Conservation (phyloP, 257 asterid genomes). For the Lavandula angustifolia region DNA sequence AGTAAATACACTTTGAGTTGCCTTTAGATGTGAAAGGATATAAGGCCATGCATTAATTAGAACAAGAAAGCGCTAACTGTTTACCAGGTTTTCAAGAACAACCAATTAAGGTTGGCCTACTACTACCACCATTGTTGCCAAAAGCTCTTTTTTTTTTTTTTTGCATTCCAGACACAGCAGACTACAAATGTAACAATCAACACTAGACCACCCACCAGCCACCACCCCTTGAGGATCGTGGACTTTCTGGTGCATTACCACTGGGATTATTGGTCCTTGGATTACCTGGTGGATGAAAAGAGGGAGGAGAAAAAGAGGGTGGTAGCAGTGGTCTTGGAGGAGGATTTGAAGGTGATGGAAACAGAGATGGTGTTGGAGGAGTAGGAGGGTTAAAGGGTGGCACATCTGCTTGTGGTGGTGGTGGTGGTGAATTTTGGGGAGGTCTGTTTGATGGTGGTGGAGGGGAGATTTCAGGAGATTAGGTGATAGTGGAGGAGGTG, state of each 20-base stretch:
- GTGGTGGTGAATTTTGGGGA: slow-evolving; percentile 44
- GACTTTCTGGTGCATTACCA: slow-evolving; percentile 39
- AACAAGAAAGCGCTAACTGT: slow-evolving; percentile 9
- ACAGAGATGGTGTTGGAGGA: slow-evolving; percentile 40
- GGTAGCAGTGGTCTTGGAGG: slow-evolving; percentile 46
- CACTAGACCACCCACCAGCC: slow-evolving; percentile 47
- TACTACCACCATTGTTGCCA: slow-evolving; percentile 48
- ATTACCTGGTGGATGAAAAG: slow-evolving; percentile 46
- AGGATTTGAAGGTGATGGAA: slow-evolving; percentile 44
- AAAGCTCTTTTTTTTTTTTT: slow-evolving; percentile 71
- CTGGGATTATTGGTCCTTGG: slow-evolving; percentile 35
- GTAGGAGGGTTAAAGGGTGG: slow-evolving; percentile 45
- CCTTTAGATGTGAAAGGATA: slow-evolving; percentile 5
- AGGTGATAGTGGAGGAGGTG: slow-evolving; percentile 42
- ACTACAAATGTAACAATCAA: slow-evolving; percentile 53
- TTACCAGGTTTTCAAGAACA: slow-evolving; percentile 68
- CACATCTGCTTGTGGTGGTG: slow-evolving; percentile 39
- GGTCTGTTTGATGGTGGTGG: slow-evolving; percentile 48
- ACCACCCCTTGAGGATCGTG: slow-evolving; percentile 40
- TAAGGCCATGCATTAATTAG: slow-evolving; percentile 13
- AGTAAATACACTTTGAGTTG: slow-evolving; percentile 24
- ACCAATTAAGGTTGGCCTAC: slow-evolving; percentile 55
- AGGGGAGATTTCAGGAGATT: slow-evolving; percentile 47
- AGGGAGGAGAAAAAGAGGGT: slow-evolving; percentile 37
- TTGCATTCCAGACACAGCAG: slow-evolving; percentile 58